Evolutionary conservation across 2,329 filamentous ascomycete species (phyloP), one percentile per base, ranked within the genome.

Genomic region (Thermoascus crustaceus): DNA sequence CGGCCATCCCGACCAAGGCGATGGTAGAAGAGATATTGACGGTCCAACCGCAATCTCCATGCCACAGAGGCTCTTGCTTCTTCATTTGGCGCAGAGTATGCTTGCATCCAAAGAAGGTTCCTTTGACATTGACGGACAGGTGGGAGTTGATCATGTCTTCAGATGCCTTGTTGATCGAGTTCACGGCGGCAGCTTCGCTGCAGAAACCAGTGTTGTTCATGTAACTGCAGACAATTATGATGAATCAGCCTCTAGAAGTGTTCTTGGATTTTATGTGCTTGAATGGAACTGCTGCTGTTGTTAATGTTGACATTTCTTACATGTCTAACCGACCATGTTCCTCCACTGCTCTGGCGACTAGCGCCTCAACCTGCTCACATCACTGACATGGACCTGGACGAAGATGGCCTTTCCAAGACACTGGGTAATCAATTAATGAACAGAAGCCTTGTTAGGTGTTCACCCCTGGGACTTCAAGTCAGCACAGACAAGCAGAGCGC

Each of bases 21-120:
- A 59, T 53, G 9, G 69, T 61, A 2, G 63, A 68, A 0, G 67
- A 59, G 1, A 67, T 63, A 34, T 72, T 73, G 26, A 73, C 60
- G 32, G 73, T 68, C 63, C 67, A 71, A 1, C 69, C 70, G 16
- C 67, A 42, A 30, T 69, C 61, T 10, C 67, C 64, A 2, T 43
- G 49, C 2, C 43, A 39, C 3, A 57, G 50, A 0, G 56, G 59
- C 0, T 63, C 53, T 41, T 77, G 73, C 5, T 55, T 53, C 7
- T 73, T 51, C 68, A 76, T 74, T 41, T 73, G 71, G 1, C 40
- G 37, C 1, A 59, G 51, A 1, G 65, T 66, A 41, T 66, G 69
- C 11, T 38, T 35, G 20, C 31, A 30, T 2, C 63, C 63, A 0
- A 60, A 44, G 33, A 66, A 67, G 0, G 65, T 62, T 42, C 46